Base-by-base conservation (phyloP, 805 yeast genomes). In the Starmerella potacharoeniae region DNA sequence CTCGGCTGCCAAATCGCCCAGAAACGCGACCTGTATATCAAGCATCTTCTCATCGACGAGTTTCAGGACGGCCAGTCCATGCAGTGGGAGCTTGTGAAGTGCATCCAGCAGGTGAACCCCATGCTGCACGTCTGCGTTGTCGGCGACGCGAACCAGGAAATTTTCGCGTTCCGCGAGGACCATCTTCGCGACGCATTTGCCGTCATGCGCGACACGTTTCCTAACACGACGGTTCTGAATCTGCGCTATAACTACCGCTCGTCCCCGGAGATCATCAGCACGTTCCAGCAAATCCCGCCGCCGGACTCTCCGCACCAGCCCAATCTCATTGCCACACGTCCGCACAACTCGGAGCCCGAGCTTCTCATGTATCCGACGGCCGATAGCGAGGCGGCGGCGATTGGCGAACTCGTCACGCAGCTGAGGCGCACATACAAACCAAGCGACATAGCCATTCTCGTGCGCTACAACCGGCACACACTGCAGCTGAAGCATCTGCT, bases 31-130 rank as follows among this genome's bases (percentile, higher is more conserved):
- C 30, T 52, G 11, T 69, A 72, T 51, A 68, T 87, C 3, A 71
- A 78, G 60, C 91, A 87, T 64, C 86, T 89, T 0, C 71, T 91
- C 28, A 86, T 91, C 8, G 98, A 91, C 70, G 98, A 91, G 69
- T 91, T 88, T 64, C 97, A 91, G 70, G 98, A 93, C 64, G 87
- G 55, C 43, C 39, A 55, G 39, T 5, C n/a, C 8, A n/a, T 30
- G 34, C 61, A 59, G 42, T 60, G 60, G 60, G 22, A 35, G 35
- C 43, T 60, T 5, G 54, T 55, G 17, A 22, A 31, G 30, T 37
- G 59, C 22, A 13, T 58, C 14, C 13, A 29, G 10, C 17, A 9
- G 11, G 35, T 22, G 9, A 16, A 45, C 13, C 55, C 56, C 4
- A 2, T n/a, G 6, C 40, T 48, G 13, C 29, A 34, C 11, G 6